Base-by-base conservation (phyloP, 495 filamentous ascomycete genomes). In the Niebla homalea region DNA sequence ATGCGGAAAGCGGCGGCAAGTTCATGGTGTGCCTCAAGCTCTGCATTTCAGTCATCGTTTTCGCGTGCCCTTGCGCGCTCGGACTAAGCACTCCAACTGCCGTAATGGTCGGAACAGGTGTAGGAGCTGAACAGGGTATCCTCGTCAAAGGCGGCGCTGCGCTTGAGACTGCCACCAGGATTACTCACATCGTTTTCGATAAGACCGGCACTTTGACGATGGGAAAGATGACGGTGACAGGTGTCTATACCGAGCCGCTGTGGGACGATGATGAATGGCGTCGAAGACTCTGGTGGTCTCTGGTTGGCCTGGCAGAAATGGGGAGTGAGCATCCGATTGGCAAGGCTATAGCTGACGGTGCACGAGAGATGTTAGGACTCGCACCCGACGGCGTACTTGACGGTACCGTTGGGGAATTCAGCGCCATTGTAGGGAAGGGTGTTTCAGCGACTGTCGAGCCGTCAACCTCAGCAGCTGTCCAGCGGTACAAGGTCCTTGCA, bases 1-100 rank as follows among this genome's bases (percentile, higher is more conserved):
- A 83, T 48, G 78, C 80, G 35, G 77, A 75, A 26, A 85, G 81
- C 57, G 93, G 93, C 48, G 92, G 92, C 23, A 85, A 81, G 60
- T 70, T 96, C 45, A 94, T 97, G 87, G 85, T 99, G 2, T 99
- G 93, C 61, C 68, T 97, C 46, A 92, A 99, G 68, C 79, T 99
- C 14, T 97, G 93, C 64, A 99, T 99, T 55, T 92, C 93, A 0
- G 92, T 99, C 48, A 94, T 99, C 62, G 93, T 97, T 18, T 95
- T 99, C 65, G 92, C 92, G 4, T 99, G 92, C 62, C 92, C 92
- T 18, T 99, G 92, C 58, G 93, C 93, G 0, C 73, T 99, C 21
- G 92, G 92, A 44, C 77, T 99, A 15, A 86, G 85, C 39, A 97
- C 92, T 0, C 92, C 92, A 2, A 99, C 92, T 0, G 92, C 92